Base-by-base conservation (phyloP, 345 rosid species). In the Citrus medica region DNA sequence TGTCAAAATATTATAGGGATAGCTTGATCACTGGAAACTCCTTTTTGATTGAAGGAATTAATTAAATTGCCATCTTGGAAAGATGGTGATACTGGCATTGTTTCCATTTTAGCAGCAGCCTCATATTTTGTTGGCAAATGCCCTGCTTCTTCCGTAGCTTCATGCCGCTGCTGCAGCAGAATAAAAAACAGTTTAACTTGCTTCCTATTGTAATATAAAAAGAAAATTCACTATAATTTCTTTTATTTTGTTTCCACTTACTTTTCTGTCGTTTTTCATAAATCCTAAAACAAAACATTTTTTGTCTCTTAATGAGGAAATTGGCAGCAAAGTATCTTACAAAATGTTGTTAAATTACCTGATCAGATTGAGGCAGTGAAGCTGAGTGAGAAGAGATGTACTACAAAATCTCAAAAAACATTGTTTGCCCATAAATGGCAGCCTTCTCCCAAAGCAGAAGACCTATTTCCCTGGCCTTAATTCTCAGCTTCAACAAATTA, bases 381-480 rank as follows among this genome's bases (percentile, higher is more conserved):
- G 89, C 78, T 60, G 89, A 88, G 74, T 85, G 89, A 70, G 94
- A 85, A 80, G 91, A 85, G 75, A 87, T 73, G 76, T 86, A 80
- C 69, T 87, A 90, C 73, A 90, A 33, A 69, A 89, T 83, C 32
- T 90, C 87, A 74, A 85, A 75, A 63, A 90, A 42, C 84, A 89
- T 87, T 5, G 87, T 78, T 74, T 87, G 93, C 24, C 89, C 89
- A 62, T 90, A 89, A 72, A 87, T 80, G 40, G 87, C 83, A 62
- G 89, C 96, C 74, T 83, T 87, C 82, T 90, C 86, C 92, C 98
- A 89, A 76, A 83, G 69, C 53, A 82, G 33, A 74, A 81, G 82
- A 2, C 83, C 84, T 48, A 88, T 84, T 67, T 88, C 89, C 61
- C 86, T 90, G 32, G 88, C 92, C 80, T 80, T 88, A 22, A 81